A percentile compares a stretch with the other conserved stretches of the same genome.
These are phyloP conservation scores for Melaleuca quinquenervia DNA, from an alignment of 345 rosid genomes.

Conservation along the genomic window DNA sequence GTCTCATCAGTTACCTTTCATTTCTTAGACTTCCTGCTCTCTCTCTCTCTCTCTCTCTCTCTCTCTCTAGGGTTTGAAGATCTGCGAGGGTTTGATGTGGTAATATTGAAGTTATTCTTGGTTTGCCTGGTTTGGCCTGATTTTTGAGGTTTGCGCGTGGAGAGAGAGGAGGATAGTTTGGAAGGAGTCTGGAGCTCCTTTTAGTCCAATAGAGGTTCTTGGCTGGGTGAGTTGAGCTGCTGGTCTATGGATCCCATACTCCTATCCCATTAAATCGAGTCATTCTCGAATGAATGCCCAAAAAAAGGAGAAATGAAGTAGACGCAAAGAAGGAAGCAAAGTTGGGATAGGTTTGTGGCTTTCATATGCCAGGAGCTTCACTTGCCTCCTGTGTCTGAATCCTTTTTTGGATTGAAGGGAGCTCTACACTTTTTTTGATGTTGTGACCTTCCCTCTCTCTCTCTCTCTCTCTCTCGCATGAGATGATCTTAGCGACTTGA, in stretches of 20 bases:
- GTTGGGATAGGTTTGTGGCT: conserved; percentile 39
- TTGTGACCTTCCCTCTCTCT: too few relatives aligned
- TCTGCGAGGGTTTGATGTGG: background rate
- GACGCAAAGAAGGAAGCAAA: background rate
- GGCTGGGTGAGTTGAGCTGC: conserved; percentile 68
- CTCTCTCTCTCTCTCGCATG: background rate
- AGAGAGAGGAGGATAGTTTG: background rate
- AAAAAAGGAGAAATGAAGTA: background rate
- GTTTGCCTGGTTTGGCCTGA: background rate
- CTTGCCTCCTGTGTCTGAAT: conserved; percentile 22
- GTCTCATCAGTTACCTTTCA: background rate
- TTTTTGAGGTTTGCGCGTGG: background rate
- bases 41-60: background rate
- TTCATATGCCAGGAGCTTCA: conserved; percentile 86
- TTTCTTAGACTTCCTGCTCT: background rate
- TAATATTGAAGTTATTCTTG: background rate
- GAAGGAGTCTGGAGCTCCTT: conserved; percentile 60
- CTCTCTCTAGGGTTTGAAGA: background rate
- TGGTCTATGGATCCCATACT: conserved; percentile 77
- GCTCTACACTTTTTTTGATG: conserved; percentile 40
- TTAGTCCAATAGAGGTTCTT: conserved; percentile 70
- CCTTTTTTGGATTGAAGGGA: conserved; percentile 98
- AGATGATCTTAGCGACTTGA: background rate
- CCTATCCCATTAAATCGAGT: conserved; percentile 11
- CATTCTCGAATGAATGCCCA: conserved; percentile 7